Evolutionary conservation across 805 yeast species (phyloP), one percentile per base, ranked within the genome.

Genomic region (Teunomyces tritomae): DNA sequence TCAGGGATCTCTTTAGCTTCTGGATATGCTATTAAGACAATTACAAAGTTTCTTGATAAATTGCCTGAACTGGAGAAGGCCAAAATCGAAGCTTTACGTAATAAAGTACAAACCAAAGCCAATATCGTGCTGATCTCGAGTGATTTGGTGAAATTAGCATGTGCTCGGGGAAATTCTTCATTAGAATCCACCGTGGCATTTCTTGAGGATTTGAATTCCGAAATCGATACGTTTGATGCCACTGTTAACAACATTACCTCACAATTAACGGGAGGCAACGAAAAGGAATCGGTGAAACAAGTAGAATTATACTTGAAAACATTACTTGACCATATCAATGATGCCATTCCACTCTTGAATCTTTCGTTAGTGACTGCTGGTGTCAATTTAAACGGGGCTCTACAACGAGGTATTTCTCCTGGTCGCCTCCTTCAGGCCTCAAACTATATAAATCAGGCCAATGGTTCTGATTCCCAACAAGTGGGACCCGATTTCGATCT

Each of bases 1-100:
- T 85, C 91, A 1, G 89, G 94, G 0, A 78, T 87, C 28, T 82
- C 89, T 2, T 55, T 87, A 16, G 94, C 91, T 0, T 81, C 90
- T 0, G 80, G 85, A 0, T 87, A 80, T 65, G 90, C 91, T 17
- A 73, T 86, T 36, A 81, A 79, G 49, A 80, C 85, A 0, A 78
- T 86, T n/a, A 63, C 80, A 28, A 65, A 75, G 44, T 74, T 84
- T 49, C 67, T 86, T 37, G 83, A 77, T 14, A 64, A 67, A 30
- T 72, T 79, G 50, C 87, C 89, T 0, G 77, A 67, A 26, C 71
- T 74, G 24, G 85, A 84, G 47, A 72, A 78, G 50, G 56, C 56
- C 5, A 63, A 68, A 16, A 65, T 87, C 27, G 74, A 73, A 43
- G 49, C 55, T 8, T 62, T 75, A 3, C 71, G 73, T 49, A 63